Conservation (phyloP, 306 rosid species). For the Sphenostylis stenocarpa region DNA sequence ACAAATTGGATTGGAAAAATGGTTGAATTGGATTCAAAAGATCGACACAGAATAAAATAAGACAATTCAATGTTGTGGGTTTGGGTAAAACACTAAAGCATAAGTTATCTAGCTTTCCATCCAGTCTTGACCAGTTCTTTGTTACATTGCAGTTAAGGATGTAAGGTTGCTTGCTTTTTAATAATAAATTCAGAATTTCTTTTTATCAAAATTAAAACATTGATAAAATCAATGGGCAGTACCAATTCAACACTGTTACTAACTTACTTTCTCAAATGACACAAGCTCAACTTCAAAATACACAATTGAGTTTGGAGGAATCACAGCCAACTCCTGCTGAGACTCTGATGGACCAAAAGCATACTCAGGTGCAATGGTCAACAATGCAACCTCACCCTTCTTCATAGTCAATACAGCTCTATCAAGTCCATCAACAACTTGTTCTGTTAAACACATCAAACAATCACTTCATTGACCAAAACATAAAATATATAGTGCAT, state of each 20-base stretch:
- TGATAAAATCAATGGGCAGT: neutral
- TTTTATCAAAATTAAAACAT: neutral
- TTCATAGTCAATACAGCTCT: conserved; percentile 83
- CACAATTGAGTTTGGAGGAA: conserved; percentile 82
- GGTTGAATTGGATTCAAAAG: neutral
- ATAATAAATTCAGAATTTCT: neutral
- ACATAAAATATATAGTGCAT: neutral
- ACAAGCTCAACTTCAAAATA: conserved; percentile 82
- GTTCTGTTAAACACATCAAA: conserved; percentile 54
- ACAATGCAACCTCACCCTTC: conserved; percentile 80
- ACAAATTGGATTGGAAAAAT: neutral
- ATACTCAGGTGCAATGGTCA: conserved; percentile 82
- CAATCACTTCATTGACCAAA: neutral
- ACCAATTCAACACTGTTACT: neutral
- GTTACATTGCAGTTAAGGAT: neutral
- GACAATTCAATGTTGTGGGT: neutral
- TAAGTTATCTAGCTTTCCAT: neutral
- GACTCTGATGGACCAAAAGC: conserved; percentile 75
- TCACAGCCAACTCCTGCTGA: conserved; percentile 71
- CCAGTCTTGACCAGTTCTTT: neutral
- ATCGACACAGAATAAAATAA: neutral
- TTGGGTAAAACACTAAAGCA: neutral
- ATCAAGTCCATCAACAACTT: conserved; percentile 91
- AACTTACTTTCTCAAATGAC: conserved; percentile 75
- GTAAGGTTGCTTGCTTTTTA: neutral